Percentiles rank a stretch among this genome's conserved stretches.
Conservation (phyloP, 1,284 basidiomycete species). For the Sutorius eximius region DNA sequence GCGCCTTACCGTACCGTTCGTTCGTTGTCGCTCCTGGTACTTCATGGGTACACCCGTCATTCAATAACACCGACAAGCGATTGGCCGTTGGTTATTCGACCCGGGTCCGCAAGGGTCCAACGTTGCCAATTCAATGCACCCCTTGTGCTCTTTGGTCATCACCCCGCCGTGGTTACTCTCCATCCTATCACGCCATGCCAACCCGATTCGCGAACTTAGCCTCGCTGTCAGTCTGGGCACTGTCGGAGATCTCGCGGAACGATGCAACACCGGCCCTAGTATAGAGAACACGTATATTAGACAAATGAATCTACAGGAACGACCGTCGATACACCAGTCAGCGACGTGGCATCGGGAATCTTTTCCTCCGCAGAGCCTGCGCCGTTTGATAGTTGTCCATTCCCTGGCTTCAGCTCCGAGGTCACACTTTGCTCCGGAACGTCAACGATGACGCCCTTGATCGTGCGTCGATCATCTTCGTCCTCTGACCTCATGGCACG, state of each 20-base stretch:
- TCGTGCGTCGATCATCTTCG: conserved; percentile 62
- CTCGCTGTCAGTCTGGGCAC: conserved; percentile 2
- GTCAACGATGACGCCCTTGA: conserved; percentile 45
- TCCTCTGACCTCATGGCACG: conserved; percentile 31
- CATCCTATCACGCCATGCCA: conserved; percentile 11
- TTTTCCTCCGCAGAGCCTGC: conserved; percentile 26
- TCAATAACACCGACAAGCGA: conserved; percentile 7
- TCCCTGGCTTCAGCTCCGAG: conserved; percentile 15
- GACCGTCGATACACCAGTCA: conserved; percentile 18
- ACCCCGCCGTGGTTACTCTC: conserved; percentile 8
- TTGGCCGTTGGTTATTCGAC: background rate
- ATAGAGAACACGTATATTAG: conserved; percentile 13
- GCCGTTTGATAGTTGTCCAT: conserved; percentile 8
- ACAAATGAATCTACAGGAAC: conserved; percentile 24
- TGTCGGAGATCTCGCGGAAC: conserved; percentile 8
- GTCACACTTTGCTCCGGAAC: conserved; percentile 20
- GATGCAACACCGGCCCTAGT: background rate
- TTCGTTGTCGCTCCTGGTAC: background rate
- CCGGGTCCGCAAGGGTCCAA: conserved; percentile 21
- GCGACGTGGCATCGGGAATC: conserved; percentile 12
- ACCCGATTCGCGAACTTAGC: conserved; percentile 8
- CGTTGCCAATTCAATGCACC: conserved; percentile 24
- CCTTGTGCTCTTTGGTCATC: conserved; percentile 25
- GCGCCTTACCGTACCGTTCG: background rate
- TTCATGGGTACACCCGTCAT: background rate